phyloP scores from a whole-genome alignment of 768 basidiomycete species.

The Serendipita sp. region DNA sequence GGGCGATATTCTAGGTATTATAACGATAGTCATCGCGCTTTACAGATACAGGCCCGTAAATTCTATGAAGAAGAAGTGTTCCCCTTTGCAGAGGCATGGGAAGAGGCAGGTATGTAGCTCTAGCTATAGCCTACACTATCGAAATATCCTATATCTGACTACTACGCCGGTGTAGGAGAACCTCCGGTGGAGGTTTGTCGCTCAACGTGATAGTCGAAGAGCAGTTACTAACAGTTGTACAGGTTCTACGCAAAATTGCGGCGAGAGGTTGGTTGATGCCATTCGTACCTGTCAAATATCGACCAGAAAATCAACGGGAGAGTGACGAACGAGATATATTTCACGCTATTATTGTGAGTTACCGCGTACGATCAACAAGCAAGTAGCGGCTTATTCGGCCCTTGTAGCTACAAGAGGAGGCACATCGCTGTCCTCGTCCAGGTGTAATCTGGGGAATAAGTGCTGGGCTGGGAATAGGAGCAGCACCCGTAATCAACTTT shows the following conservation, averaged over 20 bases:
- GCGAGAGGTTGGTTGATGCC: slow-evolving; percentile 8
- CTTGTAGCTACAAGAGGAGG: slow-evolving; percentile 9
- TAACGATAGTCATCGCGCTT: slow-evolving; percentile 2
- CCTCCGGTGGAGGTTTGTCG: background rate
- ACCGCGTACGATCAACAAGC: background rate
- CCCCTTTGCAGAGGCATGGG: slow-evolving; percentile 10
- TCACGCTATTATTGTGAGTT: slow-evolving; percentile 11
- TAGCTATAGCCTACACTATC: background rate
- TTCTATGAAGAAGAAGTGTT: slow-evolving; percentile 9
- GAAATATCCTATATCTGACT: background rate
- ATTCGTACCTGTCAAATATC: slow-evolving; percentile 7
- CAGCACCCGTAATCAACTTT: slow-evolving; percentile 10
- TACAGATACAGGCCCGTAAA: background rate
- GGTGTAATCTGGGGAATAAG: slow-evolving; percentile 11
- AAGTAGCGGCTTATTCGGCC: background rate
- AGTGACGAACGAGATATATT: slow-evolving; percentile 11
- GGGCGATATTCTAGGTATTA: background rate
- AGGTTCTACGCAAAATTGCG: slow-evolving; percentile 8
- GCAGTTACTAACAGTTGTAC: background rate
- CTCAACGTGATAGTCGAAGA: background rate
- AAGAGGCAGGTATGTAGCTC: slow-evolving; percentile 7
- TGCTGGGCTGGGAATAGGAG: slow-evolving; percentile 7
- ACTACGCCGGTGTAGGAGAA: background rate
- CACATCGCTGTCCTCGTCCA: slow-evolving; percentile 3
- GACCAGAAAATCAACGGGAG: slow-evolving; percentile 5